These are phyloP conservation scores for Monosporozyma siamensis DNA, from an alignment of 805 yeast species.

Conservation along the genomic window DNA sequence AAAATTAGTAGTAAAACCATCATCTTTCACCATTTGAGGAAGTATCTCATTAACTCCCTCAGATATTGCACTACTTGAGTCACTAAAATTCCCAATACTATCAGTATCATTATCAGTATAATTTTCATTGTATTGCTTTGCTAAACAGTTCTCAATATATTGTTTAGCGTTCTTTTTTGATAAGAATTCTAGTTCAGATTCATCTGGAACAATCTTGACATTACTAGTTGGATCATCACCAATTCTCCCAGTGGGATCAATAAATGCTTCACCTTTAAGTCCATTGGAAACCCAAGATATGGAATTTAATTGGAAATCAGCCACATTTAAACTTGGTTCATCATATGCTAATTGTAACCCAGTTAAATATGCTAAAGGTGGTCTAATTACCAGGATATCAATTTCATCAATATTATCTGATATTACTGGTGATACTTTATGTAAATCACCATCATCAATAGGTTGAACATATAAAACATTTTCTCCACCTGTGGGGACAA, in stretches of 20 bases:
- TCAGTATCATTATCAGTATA: not conserved
- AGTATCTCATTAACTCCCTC: not conserved
- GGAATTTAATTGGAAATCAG: slow-evolving; percentile 21
- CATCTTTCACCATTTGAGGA: not conserved
- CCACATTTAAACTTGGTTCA: slow-evolving; percentile 25
- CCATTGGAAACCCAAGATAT: slow-evolving; percentile 13
- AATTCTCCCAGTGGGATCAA: not conserved
- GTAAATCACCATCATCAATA: not conserved
- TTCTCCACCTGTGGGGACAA: not conserved
- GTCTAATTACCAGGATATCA: slow-evolving; percentile 24
- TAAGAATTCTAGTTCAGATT: slow-evolving; percentile 8
- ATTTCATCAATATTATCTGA: slow-evolving; percentile 13
- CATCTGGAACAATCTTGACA: slow-evolving; percentile 10
- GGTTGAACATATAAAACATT: not conserved
- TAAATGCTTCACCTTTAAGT: not conserved
- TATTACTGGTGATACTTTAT: not conserved
- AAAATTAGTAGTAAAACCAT: not conserved
- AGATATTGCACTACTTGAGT: not conserved
- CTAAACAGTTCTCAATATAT: slow-evolving; percentile 19
- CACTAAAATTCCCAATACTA: slow-evolving; percentile 1
- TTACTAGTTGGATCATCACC: slow-evolving; percentile 1
- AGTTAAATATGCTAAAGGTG: slow-evolving; percentile 10
- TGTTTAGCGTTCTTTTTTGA: slow-evolving; percentile 9
- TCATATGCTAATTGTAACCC: slow-evolving; percentile 29
- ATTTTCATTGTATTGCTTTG: slow-evolving; percentile 6